A percentile compares a stretch with the other conserved stretches of the same genome.
phyloP scores from a whole-genome alignment of 139 green algal species.

The Ostreobium quekettii region DNA sequence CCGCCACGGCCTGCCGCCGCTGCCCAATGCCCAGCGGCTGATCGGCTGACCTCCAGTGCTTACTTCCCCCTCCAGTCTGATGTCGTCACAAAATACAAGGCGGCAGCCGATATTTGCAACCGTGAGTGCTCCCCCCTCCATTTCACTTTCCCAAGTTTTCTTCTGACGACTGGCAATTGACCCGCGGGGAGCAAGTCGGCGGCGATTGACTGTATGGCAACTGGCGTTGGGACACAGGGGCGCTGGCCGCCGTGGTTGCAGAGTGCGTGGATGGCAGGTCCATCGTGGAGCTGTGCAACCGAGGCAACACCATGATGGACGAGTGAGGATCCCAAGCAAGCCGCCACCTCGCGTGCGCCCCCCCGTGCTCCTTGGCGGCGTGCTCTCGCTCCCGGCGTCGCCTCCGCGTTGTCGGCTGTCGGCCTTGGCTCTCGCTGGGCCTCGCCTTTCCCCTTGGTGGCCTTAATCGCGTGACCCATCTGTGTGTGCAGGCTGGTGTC shows the following conservation, averaged over 20 bases:
- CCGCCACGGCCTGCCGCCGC: background rate
- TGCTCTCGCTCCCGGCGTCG: too few species aligned
- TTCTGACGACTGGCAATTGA: background rate
- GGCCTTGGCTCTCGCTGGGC: too few species aligned
- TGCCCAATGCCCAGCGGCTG: background rate
- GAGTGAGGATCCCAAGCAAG: slow-evolving; percentile 44
- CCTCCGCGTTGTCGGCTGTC: too few species aligned
- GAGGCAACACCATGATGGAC: slow-evolving; percentile 73
- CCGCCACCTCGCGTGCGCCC: too few species aligned
- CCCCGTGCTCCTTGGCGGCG: background rate
- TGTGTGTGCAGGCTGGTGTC: slow-evolving; percentile 59
- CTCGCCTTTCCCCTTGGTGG: too few species aligned
- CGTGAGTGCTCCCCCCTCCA: slow-evolving; percentile 51
- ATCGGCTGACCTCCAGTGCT: background rate
- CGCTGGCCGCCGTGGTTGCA: slow-evolving; percentile 61
- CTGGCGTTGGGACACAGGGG: slow-evolving; percentile 50
- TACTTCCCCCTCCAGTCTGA: slow-evolving; percentile 52
- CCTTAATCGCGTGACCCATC: too few species aligned
- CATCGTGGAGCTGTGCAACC: slow-evolving; percentile 79
- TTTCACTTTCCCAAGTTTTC: background rate
- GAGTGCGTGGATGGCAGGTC: slow-evolving; percentile 75
- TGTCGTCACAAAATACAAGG: slow-evolving; percentile 99
- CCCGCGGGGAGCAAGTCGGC: background rate
- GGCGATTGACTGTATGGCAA: slow-evolving; percentile 12
- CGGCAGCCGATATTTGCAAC: slow-evolving; percentile 92